Percentiles rank a stretch among this genome's conserved stretches.
phyloP scores from a whole-genome alignment of 331 rosid species.

The Dryas integrifolia region DNA sequence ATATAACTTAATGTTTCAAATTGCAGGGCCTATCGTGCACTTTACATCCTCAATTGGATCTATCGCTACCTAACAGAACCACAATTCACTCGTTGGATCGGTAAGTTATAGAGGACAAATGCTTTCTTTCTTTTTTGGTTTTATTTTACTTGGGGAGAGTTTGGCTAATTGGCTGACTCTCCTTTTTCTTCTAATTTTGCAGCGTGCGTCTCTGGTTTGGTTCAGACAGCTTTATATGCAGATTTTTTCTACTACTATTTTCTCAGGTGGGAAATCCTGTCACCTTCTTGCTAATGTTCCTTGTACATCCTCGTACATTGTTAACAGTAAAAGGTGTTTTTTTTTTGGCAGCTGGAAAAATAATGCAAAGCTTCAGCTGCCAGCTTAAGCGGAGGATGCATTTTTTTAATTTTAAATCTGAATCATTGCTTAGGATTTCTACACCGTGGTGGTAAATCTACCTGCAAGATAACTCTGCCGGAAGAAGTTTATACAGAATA shows the following conservation, averaged over 20 bases:
- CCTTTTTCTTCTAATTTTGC: constrained; percentile 24
- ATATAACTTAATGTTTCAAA: constrained; percentile 10
- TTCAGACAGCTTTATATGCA: constrained; percentile 91
- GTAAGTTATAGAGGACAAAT: constrained; percentile 34
- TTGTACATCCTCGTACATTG: neutral
- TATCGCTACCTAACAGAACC: constrained; percentile 86
- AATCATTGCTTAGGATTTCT: constrained; percentile 28
- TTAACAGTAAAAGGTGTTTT: constrained; percentile 2
- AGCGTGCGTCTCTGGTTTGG: constrained; percentile 81
- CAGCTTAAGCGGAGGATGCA: constrained; percentile 51
- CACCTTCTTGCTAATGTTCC: constrained; percentile 1
- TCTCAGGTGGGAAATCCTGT: constrained; percentile 50
- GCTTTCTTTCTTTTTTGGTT: neutral
- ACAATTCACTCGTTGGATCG: constrained; percentile 71
- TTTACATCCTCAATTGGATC: constrained; percentile 96
- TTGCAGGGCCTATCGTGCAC: constrained; percentile 89
- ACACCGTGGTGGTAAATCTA: constrained; percentile 28
- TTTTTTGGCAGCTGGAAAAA: constrained; percentile 90
- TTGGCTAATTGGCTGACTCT: neutral
- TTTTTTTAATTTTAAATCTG: constrained; percentile 21
- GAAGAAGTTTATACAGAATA: constrained; percentile 8
- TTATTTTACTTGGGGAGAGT: neutral
- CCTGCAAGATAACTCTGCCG: constrained; percentile 17
- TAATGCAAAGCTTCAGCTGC: constrained; percentile 78
- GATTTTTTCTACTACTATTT: constrained; percentile 98